These are phyloP conservation scores for Aspergillus sp. DNA, from an alignment of 2,329 filamentous ascomycete species.

Conservation along the genomic window DNA sequence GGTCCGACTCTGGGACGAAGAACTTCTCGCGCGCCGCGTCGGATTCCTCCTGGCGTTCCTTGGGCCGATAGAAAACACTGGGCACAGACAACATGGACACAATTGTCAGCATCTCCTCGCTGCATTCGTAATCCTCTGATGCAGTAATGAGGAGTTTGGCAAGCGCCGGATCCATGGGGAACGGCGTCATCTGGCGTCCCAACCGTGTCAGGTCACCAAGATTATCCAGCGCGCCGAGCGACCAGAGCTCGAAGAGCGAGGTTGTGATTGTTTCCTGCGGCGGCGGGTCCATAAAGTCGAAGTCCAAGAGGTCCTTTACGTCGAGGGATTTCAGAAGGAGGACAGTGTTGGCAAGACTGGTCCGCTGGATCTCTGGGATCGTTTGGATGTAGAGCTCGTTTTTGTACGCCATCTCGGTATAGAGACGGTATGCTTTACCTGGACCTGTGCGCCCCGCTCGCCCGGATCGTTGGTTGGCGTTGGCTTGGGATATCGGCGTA, in stretches of 20 bases:
- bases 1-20: constrained; percentile 95
- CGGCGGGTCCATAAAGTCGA: constrained; percentile 98
- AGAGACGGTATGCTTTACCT: constrained; percentile 88
- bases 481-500: constrained; percentile 94
- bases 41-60: constrained; percentile 92
- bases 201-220: constrained; percentile 82
- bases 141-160: constrained; percentile 92
- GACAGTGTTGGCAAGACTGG: constrained; percentile 90
- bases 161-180: constrained; percentile 94
- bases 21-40: constrained; percentile 95
- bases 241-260: constrained; percentile 95
- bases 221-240: constrained; percentile 85
- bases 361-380: constrained; percentile 94
- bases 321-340: constrained; percentile 88
- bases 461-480: constrained; percentile 84
- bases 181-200: constrained; percentile 88
- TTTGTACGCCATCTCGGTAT: constrained; percentile 87
- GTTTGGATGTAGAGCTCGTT: constrained; percentile 96
- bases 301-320: constrained; percentile 87
- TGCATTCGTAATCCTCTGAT: constrained; percentile 79
- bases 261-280: constrained; percentile 97
- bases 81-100: constrained; percentile 97
- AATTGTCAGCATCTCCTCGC: constrained; percentile 96
- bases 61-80: constrained; percentile 92
- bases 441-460: constrained; percentile 90